These are phyloP conservation scores for Raffaelea albimanens DNA, from an alignment of 2,329 filamentous ascomycete species.

Conservation along the genomic window DNA sequence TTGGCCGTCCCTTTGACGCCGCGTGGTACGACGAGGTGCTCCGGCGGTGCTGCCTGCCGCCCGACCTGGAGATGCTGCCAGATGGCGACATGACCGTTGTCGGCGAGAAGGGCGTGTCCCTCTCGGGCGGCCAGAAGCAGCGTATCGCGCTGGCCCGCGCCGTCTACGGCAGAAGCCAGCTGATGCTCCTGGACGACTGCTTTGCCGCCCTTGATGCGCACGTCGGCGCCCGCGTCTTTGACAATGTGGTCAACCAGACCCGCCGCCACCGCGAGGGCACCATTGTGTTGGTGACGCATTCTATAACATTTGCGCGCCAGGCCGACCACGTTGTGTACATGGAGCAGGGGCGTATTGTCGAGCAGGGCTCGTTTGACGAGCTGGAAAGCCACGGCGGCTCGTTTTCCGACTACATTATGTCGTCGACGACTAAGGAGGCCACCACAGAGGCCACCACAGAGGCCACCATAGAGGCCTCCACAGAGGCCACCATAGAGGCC, in stretches of 20 bases:
- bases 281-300: constrained; percentile 26
- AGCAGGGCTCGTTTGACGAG: constrained; percentile 55
- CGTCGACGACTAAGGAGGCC: background rate
- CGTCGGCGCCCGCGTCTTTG: constrained; percentile 51
- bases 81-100: constrained; percentile 59
- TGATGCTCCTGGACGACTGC: constrained; percentile 49
- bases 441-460: no score
- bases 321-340: constrained; percentile 59
- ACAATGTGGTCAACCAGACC: constrained; percentile 39
- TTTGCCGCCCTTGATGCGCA: constrained; percentile 50
- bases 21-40: constrained; percentile 75
- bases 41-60: constrained; percentile 73
- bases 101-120: constrained; percentile 54
- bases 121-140: constrained; percentile 49
- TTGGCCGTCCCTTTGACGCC: constrained; percentile 51
- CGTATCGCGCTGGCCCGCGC: constrained; percentile 46
- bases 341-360: constrained; percentile 53
- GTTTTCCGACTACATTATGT: background rate
- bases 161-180: constrained; percentile 37
- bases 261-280: constrained; percentile 10
- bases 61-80: constrained; percentile 72
- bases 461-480: no score
- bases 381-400: constrained; percentile 21
- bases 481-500: no score
- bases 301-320: constrained; percentile 47